Evolutionary conservation across 2,329 filamentous ascomycete species (phyloP).

Genomic region (Macrophomina tecta): DNA sequence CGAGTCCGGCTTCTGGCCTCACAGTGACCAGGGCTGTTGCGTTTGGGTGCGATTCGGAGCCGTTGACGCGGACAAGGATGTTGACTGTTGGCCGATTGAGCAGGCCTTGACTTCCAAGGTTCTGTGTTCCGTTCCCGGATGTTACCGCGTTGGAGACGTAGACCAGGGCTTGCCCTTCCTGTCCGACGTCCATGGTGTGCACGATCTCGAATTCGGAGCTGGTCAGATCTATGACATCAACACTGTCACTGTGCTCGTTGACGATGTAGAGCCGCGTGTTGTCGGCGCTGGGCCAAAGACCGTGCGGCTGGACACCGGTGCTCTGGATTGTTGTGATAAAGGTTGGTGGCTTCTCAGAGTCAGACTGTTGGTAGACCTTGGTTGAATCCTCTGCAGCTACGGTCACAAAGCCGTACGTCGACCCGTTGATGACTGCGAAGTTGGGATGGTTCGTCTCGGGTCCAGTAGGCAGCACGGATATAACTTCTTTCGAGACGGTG

Average conservation of each 20-base stretch:
- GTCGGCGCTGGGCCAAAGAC: constrained; percentile 27
- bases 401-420: constrained; percentile 26
- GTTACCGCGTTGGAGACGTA: constrained; percentile 26
- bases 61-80: background rate
- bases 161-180: constrained; percentile 27
- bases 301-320: constrained; percentile 24
- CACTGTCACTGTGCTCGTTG: constrained; percentile 28
- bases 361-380: constrained; percentile 11
- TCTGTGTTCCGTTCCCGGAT: background rate
- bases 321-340: background rate
- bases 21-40: constrained; percentile 4
- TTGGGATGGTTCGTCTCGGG: constrained; percentile 29
- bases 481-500: background rate
- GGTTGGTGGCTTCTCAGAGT: background rate
- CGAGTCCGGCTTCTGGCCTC: background rate
- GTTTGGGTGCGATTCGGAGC: no score
- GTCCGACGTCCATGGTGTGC: constrained; percentile 17
- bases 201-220: background rate
- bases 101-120: constrained; percentile 28
- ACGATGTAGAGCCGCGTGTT: constrained; percentile 28
- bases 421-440: constrained; percentile 16
- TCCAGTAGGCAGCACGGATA: constrained; percentile 16
- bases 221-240: constrained; percentile 26
- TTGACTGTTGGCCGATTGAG: background rate
- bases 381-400: constrained; percentile 17